Percentiles rank a stretch among this genome's conserved stretches.
These are phyloP conservation scores for Diaporthe sp. DNA, from an alignment of 2,329 filamentous ascomycete genomes.

Conservation along the genomic window DNA sequence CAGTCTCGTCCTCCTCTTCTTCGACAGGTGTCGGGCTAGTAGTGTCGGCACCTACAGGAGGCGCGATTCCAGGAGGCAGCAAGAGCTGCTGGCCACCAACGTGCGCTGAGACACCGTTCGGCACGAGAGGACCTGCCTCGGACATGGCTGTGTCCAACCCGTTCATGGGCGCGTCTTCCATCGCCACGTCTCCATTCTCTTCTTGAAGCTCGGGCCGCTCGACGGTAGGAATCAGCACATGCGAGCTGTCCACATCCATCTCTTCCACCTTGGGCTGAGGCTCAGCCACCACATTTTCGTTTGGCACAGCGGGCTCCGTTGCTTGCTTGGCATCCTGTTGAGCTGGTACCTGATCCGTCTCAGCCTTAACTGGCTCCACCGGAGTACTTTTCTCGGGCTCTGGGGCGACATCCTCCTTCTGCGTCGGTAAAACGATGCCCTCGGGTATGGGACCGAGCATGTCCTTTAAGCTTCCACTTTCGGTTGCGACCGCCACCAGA, in stretches of 20 bases:
- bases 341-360: conserved; percentile 20
- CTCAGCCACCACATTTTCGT: conserved; percentile 38
- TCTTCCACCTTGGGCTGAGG: conserved; percentile 57
- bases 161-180: conserved; percentile 51
- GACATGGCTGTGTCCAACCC: conserved; percentile 24
- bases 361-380: conserved; percentile 23
- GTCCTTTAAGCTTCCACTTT: conserved; percentile 58
- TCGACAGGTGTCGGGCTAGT: conserved; percentile 65
- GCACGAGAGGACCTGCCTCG: conserved; percentile 30
- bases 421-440: conserved; percentile 45
- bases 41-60: conserved; percentile 50
- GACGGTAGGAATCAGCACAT: conserved; percentile 46
- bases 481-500: conserved; percentile 61
- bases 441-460: conserved; percentile 60
- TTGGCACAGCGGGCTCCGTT: conserved; percentile 42
- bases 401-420: conserved; percentile 12
- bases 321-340: conserved; percentile 30
- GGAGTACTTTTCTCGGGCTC: conserved; percentile 45
- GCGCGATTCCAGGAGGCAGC: conserved; percentile 42
- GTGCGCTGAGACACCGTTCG: conserved; percentile 45
- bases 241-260: conserved; percentile 55
- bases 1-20: conserved; percentile 67
- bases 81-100: conserved; percentile 37
- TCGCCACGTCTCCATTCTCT: conserved; percentile 52
- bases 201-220: conserved; percentile 44